Evolutionary conservation across 78 protist genomes (phyloP), one percentile per base, ranked within the genome.

Genomic region (Cavenderia fasciculata): DNA sequence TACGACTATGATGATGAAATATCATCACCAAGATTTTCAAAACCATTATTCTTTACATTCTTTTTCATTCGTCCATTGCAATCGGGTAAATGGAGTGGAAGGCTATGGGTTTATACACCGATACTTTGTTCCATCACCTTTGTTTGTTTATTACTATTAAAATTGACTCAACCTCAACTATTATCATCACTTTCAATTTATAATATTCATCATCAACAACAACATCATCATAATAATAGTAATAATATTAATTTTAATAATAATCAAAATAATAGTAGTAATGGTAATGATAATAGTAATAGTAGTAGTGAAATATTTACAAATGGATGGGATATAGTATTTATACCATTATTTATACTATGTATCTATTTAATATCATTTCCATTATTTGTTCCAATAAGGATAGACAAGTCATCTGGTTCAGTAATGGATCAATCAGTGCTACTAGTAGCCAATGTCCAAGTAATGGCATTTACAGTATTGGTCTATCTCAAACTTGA

Each of bases 31-130:
- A 36, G 51, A 36, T 62, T 29, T 62, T 36, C 36, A 0, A 62
- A 62, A 34, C 71, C 71, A 36, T 62, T 62, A 23, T 62, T 62
- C 36, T 62, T 62, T 62, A 36, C 71, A 62, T 62, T 62, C 27
- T 62, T 62, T 62, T 62, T 62, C 21, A 62, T 62, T 8, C 4
- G 31, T 6, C 71, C 71, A 36, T 21, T 62, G 2, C 71, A 62
- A 62, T 47, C 71, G 1, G n/a, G 23, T 62, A 27, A 62, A 62
- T 36, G 21, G 0, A 29, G 31, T n/a, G 31, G 5, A 2, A 62
- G 19, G 5, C 34, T 36, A 5, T 34, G 31, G 19, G 31, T 62
- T 36, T 62, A 36, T 38, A 62, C 71, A 21, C 71, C 71, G 7
- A 62, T 62, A 0, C 14, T 62, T 8, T 34, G 71, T 62, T 36